Percentiles rank a stretch among this genome's conserved stretches.
Evolutionary conservation across 306 rosid genomes (phyloP).

Genomic region (Rosa lucieae): DNA sequence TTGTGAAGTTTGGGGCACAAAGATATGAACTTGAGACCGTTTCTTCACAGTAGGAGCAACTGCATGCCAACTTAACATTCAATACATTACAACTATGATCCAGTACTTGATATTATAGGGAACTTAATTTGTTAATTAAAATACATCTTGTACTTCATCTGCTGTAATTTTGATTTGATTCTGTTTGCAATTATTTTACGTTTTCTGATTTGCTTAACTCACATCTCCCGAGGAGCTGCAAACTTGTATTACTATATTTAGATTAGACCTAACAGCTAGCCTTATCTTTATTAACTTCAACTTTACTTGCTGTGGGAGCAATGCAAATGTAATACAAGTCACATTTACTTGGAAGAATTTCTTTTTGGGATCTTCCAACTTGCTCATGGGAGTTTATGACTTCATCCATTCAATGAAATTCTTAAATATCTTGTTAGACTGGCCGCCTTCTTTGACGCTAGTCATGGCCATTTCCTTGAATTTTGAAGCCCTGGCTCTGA

Average conservation of each 20-base stretch:
- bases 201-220: not conserved
- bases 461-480: conserved; percentile 24
- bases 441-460: conserved; percentile 32
- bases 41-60: not conserved
- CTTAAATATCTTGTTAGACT: conserved; percentile 22
- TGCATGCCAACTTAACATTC: not conserved
- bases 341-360: no score
- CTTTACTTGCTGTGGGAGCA: not conserved
- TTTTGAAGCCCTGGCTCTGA: conserved; percentile 15
- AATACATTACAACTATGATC: not conserved
- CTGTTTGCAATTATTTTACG: not conserved
- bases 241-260: not conserved
- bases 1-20: not conserved
- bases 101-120: not conserved
- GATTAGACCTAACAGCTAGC: no score
- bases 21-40: not conserved
- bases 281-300: not conserved
- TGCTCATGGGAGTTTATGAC: not conserved
- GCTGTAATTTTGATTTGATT: not conserved
- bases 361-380: no score
- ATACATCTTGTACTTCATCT: not conserved
- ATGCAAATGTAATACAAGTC: not conserved
- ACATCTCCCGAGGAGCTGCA: not conserved
- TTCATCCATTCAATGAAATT: conserved; percentile 37
- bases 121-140: not conserved